Evolutionary conservation across 164 flowering plant species (phyloP).

Genomic region (Stephania japonica): DNA sequence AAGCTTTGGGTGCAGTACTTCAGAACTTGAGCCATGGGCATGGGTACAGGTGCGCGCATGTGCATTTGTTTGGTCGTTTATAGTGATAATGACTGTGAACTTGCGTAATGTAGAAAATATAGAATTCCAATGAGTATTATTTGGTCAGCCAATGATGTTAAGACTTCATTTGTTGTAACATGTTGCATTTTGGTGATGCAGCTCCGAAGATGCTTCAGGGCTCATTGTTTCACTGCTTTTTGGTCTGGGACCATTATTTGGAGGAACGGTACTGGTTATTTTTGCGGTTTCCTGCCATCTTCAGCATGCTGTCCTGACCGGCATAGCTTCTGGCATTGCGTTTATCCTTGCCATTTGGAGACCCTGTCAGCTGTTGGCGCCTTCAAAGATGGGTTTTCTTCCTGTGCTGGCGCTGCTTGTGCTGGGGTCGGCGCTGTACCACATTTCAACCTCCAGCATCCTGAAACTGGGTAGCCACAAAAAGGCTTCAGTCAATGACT

Average conservation of each 20-base stretch:
- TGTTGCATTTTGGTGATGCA: slow-evolving; percentile 25
- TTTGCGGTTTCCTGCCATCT: slow-evolving; percentile 67
- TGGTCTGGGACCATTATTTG: slow-evolving; percentile 90
- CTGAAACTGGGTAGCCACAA: slow-evolving; percentile 43
- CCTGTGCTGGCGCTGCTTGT: slow-evolving; percentile 46
- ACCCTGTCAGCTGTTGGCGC: slow-evolving; percentile 64
- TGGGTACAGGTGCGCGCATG: slow-evolving; percentile 49
- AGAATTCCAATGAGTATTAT: background rate
- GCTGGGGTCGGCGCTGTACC: slow-evolving; percentile 42
- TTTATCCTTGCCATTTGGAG: slow-evolving; percentile 87
- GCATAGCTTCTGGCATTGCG: slow-evolving; percentile 85
- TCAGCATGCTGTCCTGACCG: slow-evolving; percentile 81
- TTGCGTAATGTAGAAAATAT: background rate
- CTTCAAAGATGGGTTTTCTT: slow-evolving; percentile 60
- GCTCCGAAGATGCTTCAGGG: slow-evolving; percentile 79
- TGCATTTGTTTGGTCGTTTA: background rate
- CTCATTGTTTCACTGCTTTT: slow-evolving; percentile 82
- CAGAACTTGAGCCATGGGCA: slow-evolving; percentile 60
- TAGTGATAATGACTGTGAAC: background rate
- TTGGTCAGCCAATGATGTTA: background rate
- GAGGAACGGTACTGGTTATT: slow-evolving; percentile 64
- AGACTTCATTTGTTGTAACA: background rate
- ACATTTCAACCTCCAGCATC: slow-evolving; percentile 39
- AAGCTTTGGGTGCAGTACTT: slow-evolving; percentile 71
- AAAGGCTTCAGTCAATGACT: slow-evolving; percentile 38